A percentile compares a stretch with the other conserved stretches of the same genome.
Conservation (phyloP, 2,329 filamentous ascomycete genomes). For the Emergomyces orientalis region DNA sequence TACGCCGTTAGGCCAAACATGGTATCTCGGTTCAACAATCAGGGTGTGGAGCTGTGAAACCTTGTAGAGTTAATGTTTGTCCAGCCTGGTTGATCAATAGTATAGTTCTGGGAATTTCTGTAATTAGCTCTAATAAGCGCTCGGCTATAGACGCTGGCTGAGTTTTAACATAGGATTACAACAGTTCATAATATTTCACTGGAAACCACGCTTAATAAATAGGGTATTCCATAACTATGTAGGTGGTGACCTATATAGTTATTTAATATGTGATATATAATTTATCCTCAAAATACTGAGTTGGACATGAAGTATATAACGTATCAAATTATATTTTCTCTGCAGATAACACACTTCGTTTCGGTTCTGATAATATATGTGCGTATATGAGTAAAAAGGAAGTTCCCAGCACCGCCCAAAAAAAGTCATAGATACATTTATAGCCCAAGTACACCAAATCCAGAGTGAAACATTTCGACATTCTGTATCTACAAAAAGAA, state of each 20-base stretch:
- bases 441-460: too few species aligned
- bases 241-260: too few species aligned
- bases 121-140: background rate
- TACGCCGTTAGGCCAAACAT: constrained; percentile 38
- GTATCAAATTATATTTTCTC: too few species aligned
- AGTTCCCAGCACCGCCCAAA: too few species aligned
- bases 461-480: background rate
- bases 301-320: background rate
- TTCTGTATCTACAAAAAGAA: background rate
- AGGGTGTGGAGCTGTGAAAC: background rate
- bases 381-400: too few species aligned
- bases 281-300: background rate
- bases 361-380: too few species aligned
- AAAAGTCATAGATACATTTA: too few species aligned
- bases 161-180: too few species aligned
- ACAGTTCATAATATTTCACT: too few species aligned
- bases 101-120: background rate
- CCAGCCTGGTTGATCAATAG: background rate
- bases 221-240: too few species aligned
- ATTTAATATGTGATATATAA: too few species aligned
- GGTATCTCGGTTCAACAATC: constrained; percentile 2
- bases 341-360: too few species aligned
- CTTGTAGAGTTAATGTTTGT: background rate
- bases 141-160: background rate
- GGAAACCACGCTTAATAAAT: background rate